Percentiles rank a stretch among this genome's conserved stretches.
These are phyloP conservation scores for Sicyos baderoa DNA, from an alignment of 306 rosid genomes.

Conservation along the genomic window DNA sequence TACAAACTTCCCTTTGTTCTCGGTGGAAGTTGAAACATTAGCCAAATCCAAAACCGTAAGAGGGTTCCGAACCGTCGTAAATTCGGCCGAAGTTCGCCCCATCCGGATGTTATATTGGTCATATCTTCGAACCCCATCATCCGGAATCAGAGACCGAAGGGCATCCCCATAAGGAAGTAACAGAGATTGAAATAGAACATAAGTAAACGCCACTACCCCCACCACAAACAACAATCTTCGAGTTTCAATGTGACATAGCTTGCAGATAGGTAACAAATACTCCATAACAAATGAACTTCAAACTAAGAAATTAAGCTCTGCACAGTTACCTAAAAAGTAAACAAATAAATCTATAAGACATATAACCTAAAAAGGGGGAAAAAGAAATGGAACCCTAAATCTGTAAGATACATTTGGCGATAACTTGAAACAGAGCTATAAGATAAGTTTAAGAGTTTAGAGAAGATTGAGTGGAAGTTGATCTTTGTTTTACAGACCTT, in stretches of 20 bases:
- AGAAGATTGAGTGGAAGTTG: no score
- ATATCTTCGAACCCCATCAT: conserved; percentile 10
- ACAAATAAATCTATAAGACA: background rate
- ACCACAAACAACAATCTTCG: conserved; percentile 51
- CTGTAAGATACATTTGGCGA: no score
- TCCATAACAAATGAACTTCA: conserved; percentile 28
- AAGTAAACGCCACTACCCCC: conserved; percentile 51
- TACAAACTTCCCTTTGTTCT: conserved; percentile 23
- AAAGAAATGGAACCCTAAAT: no score
- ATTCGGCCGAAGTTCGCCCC: conserved; percentile 36
- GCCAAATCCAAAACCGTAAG: conserved; percentile 29
- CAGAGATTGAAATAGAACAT: conserved; percentile 54
- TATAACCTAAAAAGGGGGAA: background rate
- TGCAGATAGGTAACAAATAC: conserved; percentile 27
- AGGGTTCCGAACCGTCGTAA: conserved; percentile 38
- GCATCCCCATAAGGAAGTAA: conserved; percentile 63
- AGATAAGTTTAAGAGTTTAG: no score
- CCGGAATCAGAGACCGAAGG: conserved; percentile 47
- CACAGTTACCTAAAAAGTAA: conserved; percentile 2
- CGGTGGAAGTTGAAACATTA: conserved; percentile 24
- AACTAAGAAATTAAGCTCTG: conserved; percentile 21
- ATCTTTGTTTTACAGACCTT: no score
- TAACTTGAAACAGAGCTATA: no score
- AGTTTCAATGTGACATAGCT: conserved; percentile 34
- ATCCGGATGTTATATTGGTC: conserved; percentile 18